These are phyloP conservation scores for Rhinocladiella similis DNA, from an alignment of 2,329 filamentous ascomycete species.

Conservation along the genomic window DNA sequence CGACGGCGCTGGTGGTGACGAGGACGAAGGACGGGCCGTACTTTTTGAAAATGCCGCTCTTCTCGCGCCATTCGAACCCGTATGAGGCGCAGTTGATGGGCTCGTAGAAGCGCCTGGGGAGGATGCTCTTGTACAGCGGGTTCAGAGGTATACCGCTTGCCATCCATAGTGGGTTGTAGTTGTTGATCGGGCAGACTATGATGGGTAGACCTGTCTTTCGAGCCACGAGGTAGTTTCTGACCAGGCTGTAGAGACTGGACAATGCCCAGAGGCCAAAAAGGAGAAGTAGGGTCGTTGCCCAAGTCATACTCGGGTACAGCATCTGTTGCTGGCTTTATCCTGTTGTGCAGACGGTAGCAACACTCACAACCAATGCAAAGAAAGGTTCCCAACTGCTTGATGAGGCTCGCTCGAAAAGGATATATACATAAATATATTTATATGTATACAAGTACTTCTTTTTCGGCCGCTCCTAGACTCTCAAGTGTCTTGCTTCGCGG, in stretches of 20 bases:
- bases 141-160: slow-evolving; percentile 29
- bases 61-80: slow-evolving; percentile 38
- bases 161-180: slow-evolving; percentile 33
- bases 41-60: slow-evolving; percentile 30
- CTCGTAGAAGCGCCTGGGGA: slow-evolving; percentile 31
- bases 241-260: slow-evolving; percentile 14
- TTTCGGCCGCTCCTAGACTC: too few species aligned
- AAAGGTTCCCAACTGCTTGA: too few species aligned
- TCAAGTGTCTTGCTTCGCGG: too few species aligned
- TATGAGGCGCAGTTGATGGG: slow-evolving; percentile 31
- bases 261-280: slow-evolving; percentile 7
- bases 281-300: slow-evolving; percentile 1
- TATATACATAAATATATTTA: too few species aligned
- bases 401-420: too few species aligned
- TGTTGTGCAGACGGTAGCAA: too few species aligned
- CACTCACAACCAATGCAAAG: too few species aligned
- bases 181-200: slow-evolving; percentile 27
- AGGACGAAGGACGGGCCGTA: slow-evolving; percentile 35
- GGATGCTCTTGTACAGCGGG: slow-evolving; percentile 27
- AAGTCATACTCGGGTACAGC: slow-evolving; percentile 2
- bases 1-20: slow-evolving; percentile 32
- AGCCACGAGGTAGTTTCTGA: slow-evolving; percentile 30
- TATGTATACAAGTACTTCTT: too few species aligned
- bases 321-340: too few species aligned
- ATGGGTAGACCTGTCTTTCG: slow-evolving; percentile 32